A percentile compares a stretch with the other conserved stretches of the same genome.
Conservation (phyloP, 2,329 filamentous ascomycete species). For the Sporothrix brunneoviolacea region DNA sequence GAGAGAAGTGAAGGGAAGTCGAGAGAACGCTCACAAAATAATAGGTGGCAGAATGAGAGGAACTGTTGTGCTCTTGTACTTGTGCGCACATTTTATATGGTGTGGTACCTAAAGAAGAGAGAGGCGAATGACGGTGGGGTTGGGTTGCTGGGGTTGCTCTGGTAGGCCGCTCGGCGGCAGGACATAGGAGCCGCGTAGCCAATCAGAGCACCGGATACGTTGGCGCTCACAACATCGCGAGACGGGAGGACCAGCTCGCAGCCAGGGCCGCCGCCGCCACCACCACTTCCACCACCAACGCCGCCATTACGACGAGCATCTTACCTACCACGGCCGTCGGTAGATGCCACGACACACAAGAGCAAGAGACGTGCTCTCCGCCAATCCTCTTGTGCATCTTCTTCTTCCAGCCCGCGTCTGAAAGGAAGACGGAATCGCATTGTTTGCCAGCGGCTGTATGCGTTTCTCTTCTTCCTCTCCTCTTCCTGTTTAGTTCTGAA, state of each 20-base stretch:
- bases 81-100: background rate
- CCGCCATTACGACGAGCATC: slow-evolving; percentile 1
- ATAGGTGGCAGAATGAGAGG: background rate
- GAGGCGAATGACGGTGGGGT: slow-evolving; percentile 14
- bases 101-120: background rate
- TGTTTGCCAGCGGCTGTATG: no score
- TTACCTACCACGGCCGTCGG: background rate
- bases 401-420: no score
- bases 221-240: slow-evolving; percentile 36
- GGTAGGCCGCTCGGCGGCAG: slow-evolving; percentile 26
- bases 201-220: slow-evolving; percentile 27
- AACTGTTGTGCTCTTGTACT: background rate
- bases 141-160: slow-evolving; percentile 28
- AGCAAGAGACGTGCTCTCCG: no score
- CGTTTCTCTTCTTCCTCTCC: no score
- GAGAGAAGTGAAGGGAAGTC: background rate
- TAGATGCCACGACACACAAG: no score
- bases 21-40: background rate
- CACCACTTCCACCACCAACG: slow-evolving; percentile 7
- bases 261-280: slow-evolving; percentile 7
- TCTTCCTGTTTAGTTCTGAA: no score
- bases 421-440: no score
- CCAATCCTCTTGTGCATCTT: no score
- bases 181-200: slow-evolving; percentile 21
- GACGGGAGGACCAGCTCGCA: slow-evolving; percentile 12